Evolutionary conservation across 2,329 filamentous ascomycete species (phyloP).

Genomic region (Neofusicoccum kwambonambiense): DNA sequence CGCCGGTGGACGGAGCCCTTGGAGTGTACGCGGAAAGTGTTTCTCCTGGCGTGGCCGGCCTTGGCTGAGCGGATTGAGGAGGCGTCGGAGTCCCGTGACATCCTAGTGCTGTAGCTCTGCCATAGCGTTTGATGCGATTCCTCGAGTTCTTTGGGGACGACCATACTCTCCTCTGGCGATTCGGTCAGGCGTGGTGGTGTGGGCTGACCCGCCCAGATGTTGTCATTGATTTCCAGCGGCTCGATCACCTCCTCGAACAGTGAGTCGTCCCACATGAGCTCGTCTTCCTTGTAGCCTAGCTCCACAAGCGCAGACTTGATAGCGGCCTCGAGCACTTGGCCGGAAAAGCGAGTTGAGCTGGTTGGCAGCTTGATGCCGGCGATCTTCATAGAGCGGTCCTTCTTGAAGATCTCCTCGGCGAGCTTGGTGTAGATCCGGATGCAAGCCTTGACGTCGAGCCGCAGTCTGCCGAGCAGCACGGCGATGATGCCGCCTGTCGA

Average conservation of each 20-base stretch:
- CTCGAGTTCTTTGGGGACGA: neutral
- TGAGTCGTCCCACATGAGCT: slow-evolving; percentile 42
- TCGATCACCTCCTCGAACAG: slow-evolving; percentile 35
- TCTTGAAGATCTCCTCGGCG: slow-evolving; percentile 39
- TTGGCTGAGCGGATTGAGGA: slow-evolving; percentile 20
- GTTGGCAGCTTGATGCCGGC: slow-evolving; percentile 38
- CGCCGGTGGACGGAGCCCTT: slow-evolving; percentile 35
- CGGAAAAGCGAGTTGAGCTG: slow-evolving; percentile 37
- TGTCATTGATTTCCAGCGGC: slow-evolving; percentile 29
- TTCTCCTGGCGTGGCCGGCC: neutral
- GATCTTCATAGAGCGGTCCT: slow-evolving; percentile 35
- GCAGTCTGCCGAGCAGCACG: slow-evolving; percentile 39
- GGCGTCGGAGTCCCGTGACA: neutral
- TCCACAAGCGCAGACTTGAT: slow-evolving; percentile 36
- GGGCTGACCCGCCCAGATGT: slow-evolving; percentile 35
- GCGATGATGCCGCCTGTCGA: slow-evolving; percentile 43
- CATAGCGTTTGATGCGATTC: neutral
- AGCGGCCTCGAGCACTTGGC: slow-evolving; percentile 34
- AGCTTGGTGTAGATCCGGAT: slow-evolving; percentile 38
- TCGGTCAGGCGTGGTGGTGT: slow-evolving; percentile 27
- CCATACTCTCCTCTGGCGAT: slow-evolving; percentile 23
- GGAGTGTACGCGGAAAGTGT: slow-evolving; percentile 33
- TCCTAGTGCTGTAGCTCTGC: slow-evolving; percentile 14
- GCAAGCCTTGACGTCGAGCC: slow-evolving; percentile 37
- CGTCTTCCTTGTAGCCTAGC: slow-evolving; percentile 34